Evolutionary conservation across 805 yeast genomes (phyloP).

Genomic region (Wickerhamiella slavikovae): DNA sequence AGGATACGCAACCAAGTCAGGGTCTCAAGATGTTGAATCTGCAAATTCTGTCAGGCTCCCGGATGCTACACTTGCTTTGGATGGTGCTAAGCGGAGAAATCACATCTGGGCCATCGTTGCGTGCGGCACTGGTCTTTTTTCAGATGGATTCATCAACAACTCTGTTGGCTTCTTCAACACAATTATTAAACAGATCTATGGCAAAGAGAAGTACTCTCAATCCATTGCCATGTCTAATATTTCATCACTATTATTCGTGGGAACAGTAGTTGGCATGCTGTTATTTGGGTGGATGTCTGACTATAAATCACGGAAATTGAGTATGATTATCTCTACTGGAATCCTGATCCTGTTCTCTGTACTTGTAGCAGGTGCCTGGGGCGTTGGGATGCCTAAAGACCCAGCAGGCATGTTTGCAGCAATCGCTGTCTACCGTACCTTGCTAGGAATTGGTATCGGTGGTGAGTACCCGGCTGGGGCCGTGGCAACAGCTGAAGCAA

Average conservation of each 20-base stretch:
- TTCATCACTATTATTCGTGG: constrained; percentile 75
- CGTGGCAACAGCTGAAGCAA: constrained; percentile 83
- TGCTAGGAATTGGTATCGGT: constrained; percentile 82
- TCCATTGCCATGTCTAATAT: constrained; percentile 64
- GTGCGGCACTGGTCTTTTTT: constrained; percentile 82
- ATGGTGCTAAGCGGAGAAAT: no score
- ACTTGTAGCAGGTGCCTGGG: constrained; percentile 76
- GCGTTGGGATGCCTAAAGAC: constrained; percentile 31
- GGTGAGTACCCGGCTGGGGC: constrained; percentile 91
- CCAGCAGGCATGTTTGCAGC: constrained; percentile 67
- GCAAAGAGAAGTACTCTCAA: constrained; percentile 28
- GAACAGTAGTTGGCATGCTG: constrained; percentile 76
- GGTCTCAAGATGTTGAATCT: no score
- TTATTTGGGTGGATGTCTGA: constrained; percentile 67
- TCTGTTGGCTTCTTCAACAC: constrained; percentile 61
- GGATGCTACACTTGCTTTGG: no score
- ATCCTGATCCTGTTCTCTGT: constrained; percentile 62
- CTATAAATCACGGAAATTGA: constrained; percentile 55
- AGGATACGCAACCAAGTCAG: no score
- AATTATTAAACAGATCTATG: constrained; percentile 52
- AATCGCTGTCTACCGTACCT: constrained; percentile 64
- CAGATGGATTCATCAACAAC: constrained; percentile 84
- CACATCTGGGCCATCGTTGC: constrained; percentile 60
- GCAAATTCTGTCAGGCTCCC: no score
- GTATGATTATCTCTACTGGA: constrained; percentile 61